Conservation (phyloP, 1,139 yeast species). For the Suhomyces terraborum region DNA sequence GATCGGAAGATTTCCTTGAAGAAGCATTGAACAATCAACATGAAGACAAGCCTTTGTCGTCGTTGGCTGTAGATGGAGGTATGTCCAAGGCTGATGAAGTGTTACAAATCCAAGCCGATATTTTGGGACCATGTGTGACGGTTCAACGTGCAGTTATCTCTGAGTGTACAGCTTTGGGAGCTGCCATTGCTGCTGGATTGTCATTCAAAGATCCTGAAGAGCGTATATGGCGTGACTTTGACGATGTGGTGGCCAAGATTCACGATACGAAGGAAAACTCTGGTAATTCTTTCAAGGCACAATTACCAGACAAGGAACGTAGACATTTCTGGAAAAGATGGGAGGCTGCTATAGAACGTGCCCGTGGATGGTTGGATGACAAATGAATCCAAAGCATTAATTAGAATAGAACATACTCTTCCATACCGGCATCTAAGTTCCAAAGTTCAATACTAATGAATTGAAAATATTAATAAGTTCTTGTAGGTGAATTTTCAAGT, state of each 20-base stretch:
- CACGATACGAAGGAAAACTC: slow-evolving; percentile 36
- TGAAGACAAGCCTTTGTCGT: slow-evolving; percentile 50
- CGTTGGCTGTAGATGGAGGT: slow-evolving; percentile 89
- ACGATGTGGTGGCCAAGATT: slow-evolving; percentile 54
- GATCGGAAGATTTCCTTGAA: slow-evolving; percentile 49
- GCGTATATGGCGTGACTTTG: slow-evolving; percentile 73
- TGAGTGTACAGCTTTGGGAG: slow-evolving; percentile 95
- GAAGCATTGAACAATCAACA: slow-evolving; percentile 44
- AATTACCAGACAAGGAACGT: slow-evolving; percentile 60
- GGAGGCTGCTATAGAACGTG: slow-evolving; percentile 80
- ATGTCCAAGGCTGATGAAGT: slow-evolving; percentile 91
- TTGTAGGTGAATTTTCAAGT: too few species aligned
- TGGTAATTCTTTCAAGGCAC: slow-evolving; percentile 54
- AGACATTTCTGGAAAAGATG: slow-evolving; percentile 71
- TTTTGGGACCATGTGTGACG: slow-evolving; percentile 81
- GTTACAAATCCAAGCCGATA: slow-evolving; percentile 92
- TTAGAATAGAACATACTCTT: neutral
- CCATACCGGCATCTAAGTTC: too few species aligned
- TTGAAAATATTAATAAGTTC: too few species aligned
- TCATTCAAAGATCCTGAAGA: slow-evolving; percentile 59
- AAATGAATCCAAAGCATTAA: slow-evolving; percentile 18
- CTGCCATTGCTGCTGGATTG: slow-evolving; percentile 94
- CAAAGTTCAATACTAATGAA: too few species aligned
- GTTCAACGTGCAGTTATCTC: slow-evolving; percentile 80
- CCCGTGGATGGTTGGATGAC: slow-evolving; percentile 72